A percentile compares a stretch with the other conserved stretches of the same genome.
Evolutionary conservation across 2,329 filamentous ascomycete species (phyloP).

Genomic region (Thelonectria olida): DNA sequence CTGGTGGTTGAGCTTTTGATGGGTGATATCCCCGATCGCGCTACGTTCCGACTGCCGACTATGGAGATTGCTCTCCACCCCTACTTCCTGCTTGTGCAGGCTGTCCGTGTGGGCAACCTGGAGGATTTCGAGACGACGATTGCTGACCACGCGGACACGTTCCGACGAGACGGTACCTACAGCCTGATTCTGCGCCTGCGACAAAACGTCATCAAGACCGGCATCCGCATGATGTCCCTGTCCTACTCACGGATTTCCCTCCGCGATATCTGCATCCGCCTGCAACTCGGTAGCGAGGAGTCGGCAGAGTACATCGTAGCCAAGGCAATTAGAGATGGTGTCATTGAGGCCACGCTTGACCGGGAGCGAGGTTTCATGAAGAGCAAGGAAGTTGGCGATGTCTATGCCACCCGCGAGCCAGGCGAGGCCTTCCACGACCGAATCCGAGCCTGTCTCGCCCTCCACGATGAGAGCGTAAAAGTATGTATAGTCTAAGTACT

Average conservation of each 20-base stretch:
- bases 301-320: conserved; percentile 99
- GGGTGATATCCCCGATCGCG: conserved; percentile 97
- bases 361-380: conserved; percentile 98
- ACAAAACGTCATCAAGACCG: conserved; percentile 99
- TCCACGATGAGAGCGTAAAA: conserved; percentile 99
- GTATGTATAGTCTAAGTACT: conserved; percentile 51
- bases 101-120: conserved; percentile 94
- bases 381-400: conserved; percentile 95
- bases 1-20: conserved; percentile 96
- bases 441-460: conserved; percentile 87
- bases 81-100: conserved; percentile 93
- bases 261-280: conserved; percentile 94
- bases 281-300: conserved; percentile 94
- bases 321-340: conserved; percentile 96
- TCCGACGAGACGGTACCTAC: conserved; percentile 94
- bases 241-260: conserved; percentile 98
- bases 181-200: conserved; percentile 92
- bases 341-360: conserved; percentile 94
- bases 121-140: conserved; percentile 92
- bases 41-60: conserved; percentile 88
- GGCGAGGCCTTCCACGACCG: conserved; percentile 98
- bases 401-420: conserved; percentile 94
- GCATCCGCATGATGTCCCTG: conserved; percentile 98
- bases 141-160: conserved; percentile 80
- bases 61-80: conserved; percentile 90